Evolutionary conservation across 2,329 filamentous ascomycete genomes (phyloP).

Genomic region (Apiospora phragmitis): DNA sequence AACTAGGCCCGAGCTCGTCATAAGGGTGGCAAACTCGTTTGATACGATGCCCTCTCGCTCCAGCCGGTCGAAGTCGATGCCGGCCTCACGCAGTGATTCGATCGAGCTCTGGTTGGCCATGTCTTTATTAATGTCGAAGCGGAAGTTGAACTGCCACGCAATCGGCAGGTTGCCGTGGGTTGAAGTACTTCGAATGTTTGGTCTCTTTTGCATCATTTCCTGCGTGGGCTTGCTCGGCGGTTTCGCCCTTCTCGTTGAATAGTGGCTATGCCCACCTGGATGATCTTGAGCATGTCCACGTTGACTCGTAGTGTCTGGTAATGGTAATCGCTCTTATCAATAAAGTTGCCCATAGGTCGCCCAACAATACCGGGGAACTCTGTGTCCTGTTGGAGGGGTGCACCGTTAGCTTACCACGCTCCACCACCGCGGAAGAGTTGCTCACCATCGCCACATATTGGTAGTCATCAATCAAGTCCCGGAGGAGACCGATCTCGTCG

Average conservation of each 20-base stretch:
- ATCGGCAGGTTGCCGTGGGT: constrained; percentile 66
- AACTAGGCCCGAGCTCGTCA: constrained; percentile 90
- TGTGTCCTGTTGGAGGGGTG: constrained; percentile 67
- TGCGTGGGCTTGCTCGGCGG: constrained; percentile 68
- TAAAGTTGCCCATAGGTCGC: constrained; percentile 90
- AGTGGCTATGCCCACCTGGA: constrained; percentile 94
- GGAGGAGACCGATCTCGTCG: constrained; percentile 84
- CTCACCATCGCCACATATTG: constrained; percentile 97
- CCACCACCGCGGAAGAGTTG: constrained; percentile 10
- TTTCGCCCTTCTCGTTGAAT: constrained; percentile 87
- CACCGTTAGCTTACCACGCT: constrained; percentile 21
- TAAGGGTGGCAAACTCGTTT: constrained; percentile 80
- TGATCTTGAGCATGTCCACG: constrained; percentile 95
- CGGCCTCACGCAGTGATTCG: constrained; percentile 83
- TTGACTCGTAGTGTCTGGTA: constrained; percentile 98
- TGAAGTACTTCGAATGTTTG: constrained; percentile 36
- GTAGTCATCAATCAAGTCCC: constrained; percentile 84
- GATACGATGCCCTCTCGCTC: constrained; percentile 90
- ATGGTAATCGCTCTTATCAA: constrained; percentile 95
- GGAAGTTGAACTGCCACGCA: constrained; percentile 99
- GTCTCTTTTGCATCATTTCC: constrained; percentile 40
- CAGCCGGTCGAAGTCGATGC: constrained; percentile 86
- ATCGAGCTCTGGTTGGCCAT: constrained; percentile 98
- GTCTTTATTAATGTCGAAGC: constrained; percentile 89
- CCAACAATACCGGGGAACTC: constrained; percentile 98